Base-by-base conservation (phyloP, 805 yeast genomes). In the Candida jianshihensis region DNA sequence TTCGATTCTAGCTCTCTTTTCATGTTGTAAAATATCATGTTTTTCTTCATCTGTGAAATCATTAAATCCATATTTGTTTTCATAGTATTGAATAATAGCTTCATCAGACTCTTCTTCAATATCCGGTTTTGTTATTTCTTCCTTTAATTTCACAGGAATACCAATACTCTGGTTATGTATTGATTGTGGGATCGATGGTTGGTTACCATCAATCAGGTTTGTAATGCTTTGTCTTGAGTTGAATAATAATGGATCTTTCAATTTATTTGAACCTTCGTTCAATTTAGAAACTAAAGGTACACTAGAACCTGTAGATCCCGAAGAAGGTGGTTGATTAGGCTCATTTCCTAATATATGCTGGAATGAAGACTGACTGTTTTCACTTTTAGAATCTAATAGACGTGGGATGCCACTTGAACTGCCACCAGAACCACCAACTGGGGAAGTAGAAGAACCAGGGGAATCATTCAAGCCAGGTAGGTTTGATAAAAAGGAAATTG, bases 401-500 rank as follows among this genome's bases (percentile, higher is more conserved):
- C 43, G 41, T 5, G 44, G 29, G 8, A 47, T 37, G 6, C 33
- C 30, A 10, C 38, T 38, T 26, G 19, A 14, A 14, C 9, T 7
- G 9, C 22, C 22, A 20, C 22, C 10, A 20, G 22, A 7, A 20
- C 22, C 22, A 20, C 7, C 22, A 20, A 7, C 22, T 7, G 22
- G 22, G n/a, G n/a, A n/a, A 20, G 9, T 11, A 11, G 26, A n/a
- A 24, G 26, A 11, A 24, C 26, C n/a, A 24, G 26, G 13, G 13
- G 26, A 24, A 24, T n/a, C 26, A 7, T 33, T 33, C 33, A 36
- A 26, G 21, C 31, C 31, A 13, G 46, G 42, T 13, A 47, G 29
- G 11, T 41, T 46, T 13, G 48, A 44, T 11, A 56, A 47, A 33
- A 64, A 61, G 0, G 69, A 63, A 13, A 65, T 60, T 1, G 70